Evolutionary conservation across 768 basidiomycete species (phyloP).

Genomic region (Kondoa subrosea): DNA sequence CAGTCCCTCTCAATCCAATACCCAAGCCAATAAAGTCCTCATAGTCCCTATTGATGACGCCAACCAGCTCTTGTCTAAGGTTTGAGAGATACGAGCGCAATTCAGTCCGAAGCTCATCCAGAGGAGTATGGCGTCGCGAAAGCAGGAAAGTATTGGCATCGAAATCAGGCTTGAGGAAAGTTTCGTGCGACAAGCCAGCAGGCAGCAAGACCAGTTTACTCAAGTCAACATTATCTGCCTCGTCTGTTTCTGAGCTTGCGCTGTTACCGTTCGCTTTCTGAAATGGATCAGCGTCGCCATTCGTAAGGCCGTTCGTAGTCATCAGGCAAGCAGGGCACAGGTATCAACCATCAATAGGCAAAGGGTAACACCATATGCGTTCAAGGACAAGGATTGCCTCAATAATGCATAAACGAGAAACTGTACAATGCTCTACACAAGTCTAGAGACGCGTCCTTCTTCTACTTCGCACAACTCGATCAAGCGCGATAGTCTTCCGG

Average conservation of each 20-base stretch:
- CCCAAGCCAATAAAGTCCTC: constrained; percentile 93
- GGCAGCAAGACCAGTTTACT: not conserved
- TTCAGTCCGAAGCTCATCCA: constrained; percentile 73
- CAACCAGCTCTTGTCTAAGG: constrained; percentile 83
- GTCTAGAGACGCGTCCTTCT: too few relatives aligned
- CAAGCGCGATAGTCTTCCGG: too few relatives aligned
- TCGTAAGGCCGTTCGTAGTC: not conserved
- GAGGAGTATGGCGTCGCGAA: constrained; percentile 57
- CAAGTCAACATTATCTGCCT: not conserved
- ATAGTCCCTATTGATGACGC: constrained; percentile 93
- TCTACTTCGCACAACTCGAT: too few relatives aligned
- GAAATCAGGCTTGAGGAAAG: constrained; percentile 36
- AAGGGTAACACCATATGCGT: too few relatives aligned
- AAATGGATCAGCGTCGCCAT: constrained; percentile 2
- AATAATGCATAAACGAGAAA: not conserved
- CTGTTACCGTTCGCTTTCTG: not conserved
- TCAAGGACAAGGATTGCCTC: not conserved
- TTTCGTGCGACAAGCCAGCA: constrained; percentile 10
- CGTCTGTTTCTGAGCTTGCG: not conserved
- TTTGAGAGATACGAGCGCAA: constrained; percentile 64
- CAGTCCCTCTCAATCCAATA: constrained; percentile 65
- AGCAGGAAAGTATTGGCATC: constrained; percentile 74
- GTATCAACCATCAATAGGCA: too few relatives aligned
- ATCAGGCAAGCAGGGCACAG: too few relatives aligned
- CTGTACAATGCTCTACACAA: not conserved